phyloP scores from a whole-genome alignment of 2,329 filamentous ascomycete species.

The Teratosphaeria epicoccoides region DNA sequence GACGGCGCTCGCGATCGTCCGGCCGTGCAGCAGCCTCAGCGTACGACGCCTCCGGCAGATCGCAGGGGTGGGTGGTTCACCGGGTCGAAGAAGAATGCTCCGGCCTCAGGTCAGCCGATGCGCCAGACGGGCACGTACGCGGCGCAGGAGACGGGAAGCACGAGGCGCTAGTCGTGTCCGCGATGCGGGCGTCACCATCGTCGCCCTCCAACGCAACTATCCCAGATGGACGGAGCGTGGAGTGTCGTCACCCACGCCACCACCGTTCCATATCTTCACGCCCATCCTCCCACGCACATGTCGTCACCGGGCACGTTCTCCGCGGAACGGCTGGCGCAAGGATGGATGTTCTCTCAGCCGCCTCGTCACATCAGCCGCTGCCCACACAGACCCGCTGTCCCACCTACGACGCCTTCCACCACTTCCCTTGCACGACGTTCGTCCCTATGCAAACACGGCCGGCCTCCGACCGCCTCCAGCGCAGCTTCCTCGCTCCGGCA shows the following conservation, averaged over 20 bases:
- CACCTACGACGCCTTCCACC: neutral
- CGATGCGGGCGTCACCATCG: neutral
- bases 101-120: constrained; percentile 2
- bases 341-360: no score
- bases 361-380: no score
- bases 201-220: neutral
- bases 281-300: neutral
- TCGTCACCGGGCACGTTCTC: neutral
- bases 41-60: neutral
- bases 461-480: neutral
- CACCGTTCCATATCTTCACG: neutral
- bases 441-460: neutral
- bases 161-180: constrained; percentile 2
- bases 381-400: no score
- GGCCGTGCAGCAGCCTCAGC: neutral
- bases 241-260: neutral
- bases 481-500: neutral
- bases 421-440: neutral
- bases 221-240: neutral
- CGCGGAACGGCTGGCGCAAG: neutral
- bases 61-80: neutral
- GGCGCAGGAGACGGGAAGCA: constrained; percentile 1
- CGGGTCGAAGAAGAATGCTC: neutral
- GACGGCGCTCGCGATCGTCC: neutral
- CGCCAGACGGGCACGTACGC: neutral